Evolutionary conservation across 306 rosid species (phyloP), one percentile per base, ranked within the genome.

Genomic region (Lablab purpureus): DNA sequence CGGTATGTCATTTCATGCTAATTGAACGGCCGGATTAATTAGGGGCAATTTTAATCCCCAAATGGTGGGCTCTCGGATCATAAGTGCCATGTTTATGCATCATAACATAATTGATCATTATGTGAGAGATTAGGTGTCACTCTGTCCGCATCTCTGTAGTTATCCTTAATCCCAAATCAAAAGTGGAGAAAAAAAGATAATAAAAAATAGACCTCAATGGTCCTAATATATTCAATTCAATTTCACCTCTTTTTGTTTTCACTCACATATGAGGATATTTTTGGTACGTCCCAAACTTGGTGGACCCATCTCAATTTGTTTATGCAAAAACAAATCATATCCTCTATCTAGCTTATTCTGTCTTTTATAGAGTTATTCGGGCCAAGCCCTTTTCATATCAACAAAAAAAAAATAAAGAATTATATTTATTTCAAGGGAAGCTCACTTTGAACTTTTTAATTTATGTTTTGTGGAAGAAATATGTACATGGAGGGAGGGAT

Each of bases 21-120:
- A 25, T 17, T 67, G 10, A 81, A 47, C 40, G 55, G 17, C 6
- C 3, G 28, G 81, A 56, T 67, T 47, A 46, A 69, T 12, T n/a
- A 32, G 64, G 59, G 49, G 22, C 49, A 52, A 37, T 64, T 37
- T 41, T 41, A 49, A 73, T 64, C 23, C 17, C 49, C 1, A 3
- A 5, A 30, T 21, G 51, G 51, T 43, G 80, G 75, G 75, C 51
- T 60, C 71, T 12, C 27, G 10, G 30, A 46, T 49, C 36, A 2
- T 75, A 56, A 74, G 63, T 56, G 76, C 55, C 19, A 43, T 60
- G 54, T 55, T 75, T 73, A 8, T 81, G 60, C 41, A 73, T 40
- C 45, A 52, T 75, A 77, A 3, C 76, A 54, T 83, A 72, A 78
- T 73, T 83, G 76, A 78, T 66, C 13, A 74, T 75, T 56, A 74